Evolutionary conservation across 225 moss, liverwort and hornwort species (phyloP).

Genomic region (Rhytidiadelphus loreus): DNA sequence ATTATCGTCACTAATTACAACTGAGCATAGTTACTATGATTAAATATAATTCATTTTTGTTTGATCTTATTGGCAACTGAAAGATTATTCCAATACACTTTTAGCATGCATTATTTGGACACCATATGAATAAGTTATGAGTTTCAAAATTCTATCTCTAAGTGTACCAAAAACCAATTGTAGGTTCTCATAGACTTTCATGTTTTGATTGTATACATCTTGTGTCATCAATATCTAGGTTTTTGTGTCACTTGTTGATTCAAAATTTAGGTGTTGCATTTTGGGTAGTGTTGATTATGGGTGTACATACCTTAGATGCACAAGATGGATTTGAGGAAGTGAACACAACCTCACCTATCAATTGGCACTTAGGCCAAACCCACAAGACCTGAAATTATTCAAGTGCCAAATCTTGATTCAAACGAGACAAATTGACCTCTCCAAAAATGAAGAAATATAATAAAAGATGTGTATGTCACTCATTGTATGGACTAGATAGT

Average conservation of each 20-base stretch:
- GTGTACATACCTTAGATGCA: background rate
- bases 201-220: background rate
- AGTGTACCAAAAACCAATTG: rapidly evolving
- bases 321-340: background rate
- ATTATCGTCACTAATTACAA: background rate
- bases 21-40: background rate
- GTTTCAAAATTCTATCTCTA: background rate
- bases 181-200: background rate
- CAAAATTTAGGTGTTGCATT: rapidly evolving
- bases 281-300: background rate
- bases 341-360: background rate
- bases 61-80: background rate
- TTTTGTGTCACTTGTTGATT: background rate
- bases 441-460: background rate
- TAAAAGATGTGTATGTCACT: background rate
- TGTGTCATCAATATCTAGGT: background rate
- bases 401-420: background rate
- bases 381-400: background rate
- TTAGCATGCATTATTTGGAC: background rate
- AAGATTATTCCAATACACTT: background rate
- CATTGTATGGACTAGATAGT: background rate
- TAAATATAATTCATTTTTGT: background rate
- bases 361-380: background rate
- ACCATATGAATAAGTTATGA: background rate
- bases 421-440: background rate